phyloP scores from a whole-genome alignment of 306 rosid genomes.

The Casuarina cunninghamiana region DNA sequence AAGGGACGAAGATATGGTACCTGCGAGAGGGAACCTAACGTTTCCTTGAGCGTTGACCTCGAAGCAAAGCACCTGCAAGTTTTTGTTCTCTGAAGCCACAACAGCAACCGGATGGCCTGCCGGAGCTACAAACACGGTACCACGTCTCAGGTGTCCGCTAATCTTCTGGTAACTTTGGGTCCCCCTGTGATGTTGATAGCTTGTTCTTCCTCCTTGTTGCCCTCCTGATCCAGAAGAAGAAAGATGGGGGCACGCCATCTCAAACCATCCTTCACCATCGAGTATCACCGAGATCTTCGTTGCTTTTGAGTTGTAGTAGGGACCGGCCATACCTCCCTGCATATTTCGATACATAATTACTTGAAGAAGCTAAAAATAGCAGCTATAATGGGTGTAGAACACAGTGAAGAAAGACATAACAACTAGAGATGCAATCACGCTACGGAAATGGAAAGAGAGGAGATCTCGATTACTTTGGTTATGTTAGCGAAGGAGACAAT shows the following conservation, averaged over 20 bases:
- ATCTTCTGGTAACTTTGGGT: conserved; percentile 33
- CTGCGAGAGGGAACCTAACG: conserved; percentile 42
- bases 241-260: conserved; percentile 63
- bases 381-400: no score
- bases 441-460: no score
- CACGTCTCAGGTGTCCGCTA: conserved; percentile 27
- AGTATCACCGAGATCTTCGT: conserved; percentile 46
- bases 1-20: neutral
- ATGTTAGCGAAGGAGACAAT: conserved; percentile 49
- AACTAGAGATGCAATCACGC: neutral
- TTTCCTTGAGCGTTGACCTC: conserved; percentile 57
- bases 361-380: neutral
- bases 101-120: conserved; percentile 57
- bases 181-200: neutral
- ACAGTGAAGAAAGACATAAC: neutral
- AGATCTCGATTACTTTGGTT: conserved; percentile 32
- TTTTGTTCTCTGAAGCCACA: conserved; percentile 30
- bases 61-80: conserved; percentile 52
- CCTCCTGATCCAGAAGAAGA: conserved; percentile 24
- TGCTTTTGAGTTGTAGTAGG: conserved; percentile 47
- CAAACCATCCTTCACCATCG: conserved; percentile 51
- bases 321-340: conserved; percentile 56
- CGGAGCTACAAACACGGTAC: conserved; percentile 52
- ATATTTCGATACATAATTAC: no score
- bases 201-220: neutral